phyloP scores from a whole-genome alignment of 768 basidiomycete species.

The Mrakia frigida region DNA sequence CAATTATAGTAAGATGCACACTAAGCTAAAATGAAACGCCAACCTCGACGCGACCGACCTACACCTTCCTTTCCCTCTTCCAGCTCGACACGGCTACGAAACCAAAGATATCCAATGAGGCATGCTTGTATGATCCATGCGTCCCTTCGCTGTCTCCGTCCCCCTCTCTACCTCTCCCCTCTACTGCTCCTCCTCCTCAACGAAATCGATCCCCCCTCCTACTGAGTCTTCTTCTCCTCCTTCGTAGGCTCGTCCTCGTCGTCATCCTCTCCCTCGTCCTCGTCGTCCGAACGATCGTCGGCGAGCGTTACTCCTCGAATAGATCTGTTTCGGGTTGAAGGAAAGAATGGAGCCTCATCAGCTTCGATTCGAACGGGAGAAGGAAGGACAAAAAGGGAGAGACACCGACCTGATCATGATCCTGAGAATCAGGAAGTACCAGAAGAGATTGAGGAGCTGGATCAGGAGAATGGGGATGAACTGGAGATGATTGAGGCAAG shows the following conservation, averaged over 20 bases:
- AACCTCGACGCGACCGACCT: no score
- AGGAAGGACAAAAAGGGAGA: neutral
- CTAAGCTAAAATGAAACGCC: no score
- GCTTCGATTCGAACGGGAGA: neutral
- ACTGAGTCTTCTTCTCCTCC: neutral
- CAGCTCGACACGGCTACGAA: no score
- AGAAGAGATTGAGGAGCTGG: constrained; percentile 83
- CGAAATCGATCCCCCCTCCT: no score
- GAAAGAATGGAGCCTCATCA: neutral
- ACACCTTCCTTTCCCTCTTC: no score
- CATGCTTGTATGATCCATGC: no score
- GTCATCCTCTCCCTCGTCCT: constrained; percentile 47
- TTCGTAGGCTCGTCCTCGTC: constrained; percentile 22
- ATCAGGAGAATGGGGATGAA: constrained; percentile 68
- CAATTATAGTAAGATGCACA: no score
- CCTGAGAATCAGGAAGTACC: constrained; percentile 80
- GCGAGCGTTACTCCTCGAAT: constrained; percentile 34
- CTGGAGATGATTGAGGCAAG: constrained; percentile 29
- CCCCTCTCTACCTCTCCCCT: no score
- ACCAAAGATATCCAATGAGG: no score
- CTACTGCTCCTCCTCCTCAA: no score
- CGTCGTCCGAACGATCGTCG: constrained; percentile 70
- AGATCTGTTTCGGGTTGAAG: constrained; percentile 16
- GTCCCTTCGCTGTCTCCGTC: no score
- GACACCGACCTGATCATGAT: constrained; percentile 63